phyloP scores from a whole-genome alignment of 257 asterid genomes.

The Jacaranda mimosifolia region DNA sequence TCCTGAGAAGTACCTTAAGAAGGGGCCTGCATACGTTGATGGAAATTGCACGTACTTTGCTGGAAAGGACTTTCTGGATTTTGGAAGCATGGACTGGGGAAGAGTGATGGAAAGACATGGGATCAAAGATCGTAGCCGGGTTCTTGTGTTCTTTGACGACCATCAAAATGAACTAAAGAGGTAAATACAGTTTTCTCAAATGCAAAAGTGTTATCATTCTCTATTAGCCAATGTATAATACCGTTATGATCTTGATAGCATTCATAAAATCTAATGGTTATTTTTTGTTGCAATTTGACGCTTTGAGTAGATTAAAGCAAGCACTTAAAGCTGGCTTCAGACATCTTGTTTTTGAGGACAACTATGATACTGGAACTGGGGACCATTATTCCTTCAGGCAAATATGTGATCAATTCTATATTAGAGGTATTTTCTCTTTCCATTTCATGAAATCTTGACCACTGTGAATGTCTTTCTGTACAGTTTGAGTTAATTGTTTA shows the following conservation, averaged over 20 bases:
- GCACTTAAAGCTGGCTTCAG: slow-evolving; percentile 94
- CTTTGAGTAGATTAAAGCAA: slow-evolving; percentile 76
- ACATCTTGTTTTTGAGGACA: slow-evolving; percentile 94
- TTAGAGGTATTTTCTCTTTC: slow-evolving; percentile 63
- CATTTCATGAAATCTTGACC: background rate
- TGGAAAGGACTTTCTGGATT: slow-evolving; percentile 94
- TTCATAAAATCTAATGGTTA: slow-evolving; percentile 22
- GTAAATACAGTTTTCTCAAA: slow-evolving; percentile 39
- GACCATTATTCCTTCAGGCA: slow-evolving; percentile 98
- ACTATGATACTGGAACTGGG: slow-evolving; percentile 97
- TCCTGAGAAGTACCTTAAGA: slow-evolving; percentile 91
- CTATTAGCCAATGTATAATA: background rate
- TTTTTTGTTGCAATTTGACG: slow-evolving; percentile 13
- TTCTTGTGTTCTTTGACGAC: slow-evolving; percentile 92
- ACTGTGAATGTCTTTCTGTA: background rate
- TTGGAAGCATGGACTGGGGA: slow-evolving; percentile 93
- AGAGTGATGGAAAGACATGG: slow-evolving; percentile 75
- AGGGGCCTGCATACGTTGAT: slow-evolving; percentile 97
- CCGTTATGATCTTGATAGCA: background rate
- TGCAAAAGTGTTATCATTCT: background rate
- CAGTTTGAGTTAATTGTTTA: background rate
- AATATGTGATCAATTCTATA: slow-evolving; percentile 89
- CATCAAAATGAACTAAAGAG: slow-evolving; percentile 97
- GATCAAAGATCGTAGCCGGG: slow-evolving; percentile 71
- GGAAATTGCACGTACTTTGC: slow-evolving; percentile 94